Evolutionary conservation across 2,329 filamentous ascomycete species (phyloP).

Genomic region (Lecanicillium sp.): DNA sequence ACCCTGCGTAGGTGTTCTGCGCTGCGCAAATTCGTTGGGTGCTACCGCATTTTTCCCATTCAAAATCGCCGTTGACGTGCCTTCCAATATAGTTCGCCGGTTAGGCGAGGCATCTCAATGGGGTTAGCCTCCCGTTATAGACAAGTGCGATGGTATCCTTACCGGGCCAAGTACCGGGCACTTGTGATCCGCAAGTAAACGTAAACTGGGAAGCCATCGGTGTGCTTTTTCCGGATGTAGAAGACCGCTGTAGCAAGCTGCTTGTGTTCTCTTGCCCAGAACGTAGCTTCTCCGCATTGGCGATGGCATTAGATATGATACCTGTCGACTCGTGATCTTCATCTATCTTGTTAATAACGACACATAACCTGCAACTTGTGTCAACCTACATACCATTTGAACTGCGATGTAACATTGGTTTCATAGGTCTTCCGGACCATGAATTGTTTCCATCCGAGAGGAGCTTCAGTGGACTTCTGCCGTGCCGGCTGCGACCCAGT

Average conservation of each 20-base stretch:
- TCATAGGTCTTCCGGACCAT: constrained; percentile 46
- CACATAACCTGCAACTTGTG: too few relatives aligned
- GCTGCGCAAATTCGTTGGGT: constrained; percentile 11
- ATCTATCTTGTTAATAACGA: too few relatives aligned
- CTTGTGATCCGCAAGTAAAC: constrained; percentile 90
- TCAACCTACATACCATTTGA: not conserved
- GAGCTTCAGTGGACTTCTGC: constrained; percentile 56
- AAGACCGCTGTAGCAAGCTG: constrained; percentile 49
- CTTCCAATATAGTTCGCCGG: constrained; percentile 21
- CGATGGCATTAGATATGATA: constrained; percentile 89
- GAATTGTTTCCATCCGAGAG: constrained; percentile 52
- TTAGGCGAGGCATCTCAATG: constrained; percentile 11
- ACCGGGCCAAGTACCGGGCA: constrained; percentile 72
- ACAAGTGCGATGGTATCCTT: too few relatives aligned
- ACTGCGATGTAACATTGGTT: constrained; percentile 27
- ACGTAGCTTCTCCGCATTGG: constrained; percentile 70
- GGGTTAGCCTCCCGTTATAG: too few relatives aligned
- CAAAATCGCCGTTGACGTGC: not conserved
- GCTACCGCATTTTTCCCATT: constrained; percentile 15
- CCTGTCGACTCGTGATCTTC: constrained; percentile 50
- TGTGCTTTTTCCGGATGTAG: constrained; percentile 62
- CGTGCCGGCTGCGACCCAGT: constrained; percentile 61
- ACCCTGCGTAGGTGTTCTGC: not conserved
- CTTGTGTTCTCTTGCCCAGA: constrained; percentile 63
- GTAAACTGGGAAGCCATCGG: constrained; percentile 86